These are phyloP conservation scores for Aspergillus ibericus DNA, from an alignment of 2,329 filamentous ascomycete genomes.

Conservation along the genomic window DNA sequence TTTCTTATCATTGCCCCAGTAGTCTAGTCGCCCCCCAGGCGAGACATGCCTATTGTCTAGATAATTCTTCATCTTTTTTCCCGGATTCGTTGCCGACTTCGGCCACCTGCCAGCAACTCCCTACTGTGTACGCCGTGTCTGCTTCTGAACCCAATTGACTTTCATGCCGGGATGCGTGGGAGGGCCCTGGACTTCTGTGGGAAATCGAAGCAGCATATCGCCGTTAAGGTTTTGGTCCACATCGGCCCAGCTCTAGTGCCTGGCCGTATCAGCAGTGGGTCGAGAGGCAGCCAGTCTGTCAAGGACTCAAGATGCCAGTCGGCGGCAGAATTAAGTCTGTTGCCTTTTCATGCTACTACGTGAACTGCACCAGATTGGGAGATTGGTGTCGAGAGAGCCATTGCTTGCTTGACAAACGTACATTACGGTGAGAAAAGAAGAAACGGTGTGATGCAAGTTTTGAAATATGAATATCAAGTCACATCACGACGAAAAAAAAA, in stretches of 20 bases:
- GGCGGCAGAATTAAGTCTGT: not conserved
- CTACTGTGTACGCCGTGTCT: too few species aligned
- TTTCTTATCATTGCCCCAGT: not conserved
- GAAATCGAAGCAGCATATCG: not conserved
- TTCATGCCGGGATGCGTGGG: not conserved
- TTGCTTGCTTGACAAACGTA: too few species aligned
- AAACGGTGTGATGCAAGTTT: too few species aligned
- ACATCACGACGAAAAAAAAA: too few species aligned
- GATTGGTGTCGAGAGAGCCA: too few species aligned
- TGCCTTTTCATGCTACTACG: not conserved
- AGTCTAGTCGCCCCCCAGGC: not conserved
- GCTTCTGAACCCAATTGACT: not conserved
- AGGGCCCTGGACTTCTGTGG: not conserved
- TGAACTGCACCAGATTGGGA: too few species aligned
- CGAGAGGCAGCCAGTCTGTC: too few species aligned
- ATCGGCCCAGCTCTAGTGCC: not conserved
- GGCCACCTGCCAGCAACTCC: not conserved
- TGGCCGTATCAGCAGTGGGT: not conserved
- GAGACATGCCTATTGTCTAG: not conserved
- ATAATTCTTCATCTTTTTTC: not conserved
- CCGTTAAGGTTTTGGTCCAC: constrained; percentile 11
- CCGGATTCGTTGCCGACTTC: not conserved
- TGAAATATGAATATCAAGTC: too few species aligned
- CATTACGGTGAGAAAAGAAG: too few species aligned
- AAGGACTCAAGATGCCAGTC: too few species aligned